Conservation (phyloP, 2,329 filamentous ascomycete genomes). For the Hypocrella siamensis region DNA sequence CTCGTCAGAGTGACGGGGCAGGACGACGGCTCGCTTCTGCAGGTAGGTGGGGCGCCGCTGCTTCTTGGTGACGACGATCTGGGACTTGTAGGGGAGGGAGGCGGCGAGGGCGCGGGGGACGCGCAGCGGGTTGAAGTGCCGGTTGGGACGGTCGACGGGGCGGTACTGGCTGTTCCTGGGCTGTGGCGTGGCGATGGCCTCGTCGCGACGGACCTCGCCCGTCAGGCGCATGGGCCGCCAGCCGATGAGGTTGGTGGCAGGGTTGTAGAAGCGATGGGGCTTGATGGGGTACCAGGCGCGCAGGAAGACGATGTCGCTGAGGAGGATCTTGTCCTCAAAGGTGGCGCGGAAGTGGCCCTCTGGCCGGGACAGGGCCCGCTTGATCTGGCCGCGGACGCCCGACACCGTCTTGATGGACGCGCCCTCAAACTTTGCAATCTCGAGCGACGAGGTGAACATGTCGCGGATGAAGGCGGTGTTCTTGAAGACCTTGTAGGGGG, state of each 20-base stretch:
- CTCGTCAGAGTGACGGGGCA: conserved; percentile 69
- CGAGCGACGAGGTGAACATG: conserved; percentile 88
- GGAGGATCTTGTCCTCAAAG: conserved; percentile 95
- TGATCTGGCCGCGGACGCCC: conserved; percentile 91
- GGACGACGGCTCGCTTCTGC: conserved; percentile 87
- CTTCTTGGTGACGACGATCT: conserved; percentile 68
- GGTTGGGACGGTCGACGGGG: conserved; percentile 44
- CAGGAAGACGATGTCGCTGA: conserved; percentile 92
- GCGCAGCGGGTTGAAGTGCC: conserved; percentile 64
- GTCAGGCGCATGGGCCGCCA: conserved; percentile 94
- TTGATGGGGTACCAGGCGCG: conserved; percentile 95
- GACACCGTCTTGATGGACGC: conserved; percentile 93
- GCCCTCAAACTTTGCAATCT: conserved; percentile 97
- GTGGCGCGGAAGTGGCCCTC: conserved; percentile 94
- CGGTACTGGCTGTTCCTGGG: conserved; percentile 79
- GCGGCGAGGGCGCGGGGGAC: conserved; percentile 71
- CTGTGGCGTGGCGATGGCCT: conserved; percentile 61
- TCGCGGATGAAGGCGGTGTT: conserved; percentile 98
- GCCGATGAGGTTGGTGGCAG: conserved; percentile 80
- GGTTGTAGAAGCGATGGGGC: conserved; percentile 92
- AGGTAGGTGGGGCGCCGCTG: conserved; percentile 75
- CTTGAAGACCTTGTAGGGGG: conserved; percentile 96
- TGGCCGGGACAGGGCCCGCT: conserved; percentile 80
- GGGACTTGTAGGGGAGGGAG: conserved; percentile 80
- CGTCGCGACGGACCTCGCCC: conserved; percentile 69